These are phyloP conservation scores for Cicer pinnatifidum DNA, from an alignment of 306 rosid species.

Conservation along the genomic window DNA sequence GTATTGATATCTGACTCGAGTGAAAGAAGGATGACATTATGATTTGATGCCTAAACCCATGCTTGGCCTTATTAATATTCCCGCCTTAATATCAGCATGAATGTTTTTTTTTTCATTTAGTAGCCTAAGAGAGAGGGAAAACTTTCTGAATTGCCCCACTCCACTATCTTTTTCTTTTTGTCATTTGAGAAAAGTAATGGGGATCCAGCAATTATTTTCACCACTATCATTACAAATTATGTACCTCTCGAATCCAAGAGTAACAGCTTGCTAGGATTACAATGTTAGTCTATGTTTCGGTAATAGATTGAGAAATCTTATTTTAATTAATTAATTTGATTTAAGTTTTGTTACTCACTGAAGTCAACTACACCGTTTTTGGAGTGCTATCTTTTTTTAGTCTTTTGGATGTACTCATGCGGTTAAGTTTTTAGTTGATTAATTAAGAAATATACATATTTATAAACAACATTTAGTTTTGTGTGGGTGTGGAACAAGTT, in stretches of 20 bases:
- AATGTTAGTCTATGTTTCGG: background rate
- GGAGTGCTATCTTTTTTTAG: no score
- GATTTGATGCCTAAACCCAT: conserved; percentile 38
- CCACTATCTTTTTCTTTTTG: conserved; percentile 45
- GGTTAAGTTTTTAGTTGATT: no score
- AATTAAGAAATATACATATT: no score
- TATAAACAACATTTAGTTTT: no score
- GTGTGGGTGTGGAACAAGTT: no score
- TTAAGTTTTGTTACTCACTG: background rate
- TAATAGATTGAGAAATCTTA: background rate
- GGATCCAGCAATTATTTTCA: conserved; percentile 35
- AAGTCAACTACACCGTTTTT: no score
- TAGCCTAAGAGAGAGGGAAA: conserved; percentile 34
- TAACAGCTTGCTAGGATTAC: conserved; percentile 18
- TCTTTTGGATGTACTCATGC: no score
- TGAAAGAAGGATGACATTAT: conserved; percentile 39
- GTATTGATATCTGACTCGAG: conserved; percentile 42
- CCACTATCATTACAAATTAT: conserved; percentile 40
- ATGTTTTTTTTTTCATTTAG: conserved; percentile 19
- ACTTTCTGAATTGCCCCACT: conserved; percentile 5
- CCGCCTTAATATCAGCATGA: conserved; percentile 45
- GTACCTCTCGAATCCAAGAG: conserved; percentile 45
- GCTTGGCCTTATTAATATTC: conserved; percentile 38
- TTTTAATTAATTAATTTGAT: background rate
- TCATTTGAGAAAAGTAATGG: conserved; percentile 34